Evolutionary conservation across 495 filamentous ascomycete genomes (phyloP).

Genomic region (Letharia lupina): DNA sequence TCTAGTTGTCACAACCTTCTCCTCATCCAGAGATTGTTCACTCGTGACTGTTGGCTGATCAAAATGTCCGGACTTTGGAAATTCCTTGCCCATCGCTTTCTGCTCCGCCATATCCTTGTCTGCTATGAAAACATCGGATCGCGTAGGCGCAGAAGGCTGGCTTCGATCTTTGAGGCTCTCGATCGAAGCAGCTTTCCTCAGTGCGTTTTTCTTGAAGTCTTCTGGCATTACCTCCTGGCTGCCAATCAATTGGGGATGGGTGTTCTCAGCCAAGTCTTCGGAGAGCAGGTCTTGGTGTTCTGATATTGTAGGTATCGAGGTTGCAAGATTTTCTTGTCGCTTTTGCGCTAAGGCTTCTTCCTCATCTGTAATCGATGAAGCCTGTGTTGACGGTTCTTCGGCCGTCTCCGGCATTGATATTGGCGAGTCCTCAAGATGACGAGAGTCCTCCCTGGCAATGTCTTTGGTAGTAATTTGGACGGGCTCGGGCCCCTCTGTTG

Average conservation of each 20-base stretch:
- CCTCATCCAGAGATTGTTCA: background rate
- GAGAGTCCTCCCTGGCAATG: constrained; percentile 5
- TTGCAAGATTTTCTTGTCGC: background rate
- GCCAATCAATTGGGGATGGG: background rate
- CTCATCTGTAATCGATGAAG: constrained; percentile 26
- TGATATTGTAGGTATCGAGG: background rate
- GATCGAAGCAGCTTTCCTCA: background rate
- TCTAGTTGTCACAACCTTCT: background rate
- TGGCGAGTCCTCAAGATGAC: constrained; percentile 21
- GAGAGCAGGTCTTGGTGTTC: background rate
- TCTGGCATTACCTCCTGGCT: background rate
- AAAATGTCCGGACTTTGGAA: background rate
- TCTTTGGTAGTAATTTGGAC: constrained; percentile 8
- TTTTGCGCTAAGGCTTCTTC: constrained; percentile 9
- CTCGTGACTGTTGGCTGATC: background rate
- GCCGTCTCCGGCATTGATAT: constrained; percentile 22
- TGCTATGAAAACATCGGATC: background rate
- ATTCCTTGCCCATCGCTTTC: background rate
- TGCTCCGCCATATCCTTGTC: background rate
- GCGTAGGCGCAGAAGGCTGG: background rate
- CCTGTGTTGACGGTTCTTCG: constrained; percentile 24
- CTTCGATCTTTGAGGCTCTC: background rate
- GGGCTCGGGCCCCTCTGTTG: constrained; percentile 7
- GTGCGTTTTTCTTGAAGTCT: background rate
- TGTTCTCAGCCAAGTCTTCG: background rate